A percentile compares a stretch with the other conserved stretches of the same genome.
Evolutionary conservation across 2,329 filamentous ascomycete species (phyloP).

Genomic region (Aulographum hederae): DNA sequence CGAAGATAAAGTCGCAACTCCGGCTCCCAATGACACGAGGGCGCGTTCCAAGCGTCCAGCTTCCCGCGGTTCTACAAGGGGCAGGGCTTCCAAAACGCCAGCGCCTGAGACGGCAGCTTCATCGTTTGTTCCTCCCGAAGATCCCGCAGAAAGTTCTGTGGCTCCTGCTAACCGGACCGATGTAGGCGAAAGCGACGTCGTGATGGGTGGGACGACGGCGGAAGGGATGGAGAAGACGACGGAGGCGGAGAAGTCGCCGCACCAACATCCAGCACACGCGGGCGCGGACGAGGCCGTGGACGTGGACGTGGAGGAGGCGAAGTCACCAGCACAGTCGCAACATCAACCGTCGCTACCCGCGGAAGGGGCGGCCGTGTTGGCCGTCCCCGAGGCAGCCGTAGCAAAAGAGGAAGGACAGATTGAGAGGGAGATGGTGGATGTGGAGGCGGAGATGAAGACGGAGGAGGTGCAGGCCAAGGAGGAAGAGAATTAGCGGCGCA

Average conservation of each 20-base stretch:
- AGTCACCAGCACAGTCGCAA: not conserved
- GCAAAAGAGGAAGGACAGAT: not conserved
- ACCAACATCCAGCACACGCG: no score
- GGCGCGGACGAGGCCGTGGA: slow-evolving; percentile 8
- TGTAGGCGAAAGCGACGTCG: slow-evolving; percentile 1
- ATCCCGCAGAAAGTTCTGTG: not conserved
- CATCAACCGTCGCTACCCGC: not conserved
- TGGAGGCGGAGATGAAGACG: not conserved
- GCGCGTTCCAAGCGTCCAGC: no score
- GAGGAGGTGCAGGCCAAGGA: not conserved
- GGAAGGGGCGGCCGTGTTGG: not conserved
- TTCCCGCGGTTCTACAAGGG: no score
- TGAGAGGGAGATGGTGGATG: not conserved
- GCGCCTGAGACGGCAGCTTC: not conserved
- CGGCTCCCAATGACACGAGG: slow-evolving; percentile 7
- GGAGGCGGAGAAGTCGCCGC: not conserved
- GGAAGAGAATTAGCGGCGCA: no score
- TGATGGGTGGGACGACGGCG: not conserved
- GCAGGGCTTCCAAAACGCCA: no score
- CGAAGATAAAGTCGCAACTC: slow-evolving; percentile 11
- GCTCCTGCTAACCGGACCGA: not conserved
- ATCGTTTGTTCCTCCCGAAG: not conserved
- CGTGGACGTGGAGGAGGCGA: slow-evolving; percentile 6
- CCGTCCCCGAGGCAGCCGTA: not conserved
- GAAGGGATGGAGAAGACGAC: not conserved